phyloP scores from a whole-genome alignment of 352 stramenopile species.

The Pythium phragmitis region DNA sequence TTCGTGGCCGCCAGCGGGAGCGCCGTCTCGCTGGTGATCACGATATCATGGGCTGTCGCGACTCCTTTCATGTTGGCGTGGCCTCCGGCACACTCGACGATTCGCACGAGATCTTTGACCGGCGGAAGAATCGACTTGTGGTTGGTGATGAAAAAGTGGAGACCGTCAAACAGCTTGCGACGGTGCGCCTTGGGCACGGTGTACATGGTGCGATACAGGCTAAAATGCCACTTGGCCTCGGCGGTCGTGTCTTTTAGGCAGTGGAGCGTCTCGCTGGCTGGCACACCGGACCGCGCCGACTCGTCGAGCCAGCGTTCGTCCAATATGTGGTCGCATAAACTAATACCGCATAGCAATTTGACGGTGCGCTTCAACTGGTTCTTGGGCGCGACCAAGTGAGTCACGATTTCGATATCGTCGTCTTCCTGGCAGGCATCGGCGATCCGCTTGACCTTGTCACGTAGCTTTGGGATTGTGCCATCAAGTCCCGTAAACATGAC shows the following conservation, averaged over 20 bases:
- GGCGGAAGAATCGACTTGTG: conserved; percentile 40
- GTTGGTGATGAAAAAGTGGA: conserved; percentile 45
- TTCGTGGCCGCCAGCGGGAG: conserved; percentile 32
- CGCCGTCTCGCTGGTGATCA: conserved; percentile 41
- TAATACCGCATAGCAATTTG: conserved; percentile 60
- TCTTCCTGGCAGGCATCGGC: conserved; percentile 39
- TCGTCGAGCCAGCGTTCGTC: conserved; percentile 50
- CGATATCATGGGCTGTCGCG: conserved; percentile 37
- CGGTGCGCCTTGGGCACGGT: conserved; percentile 26
- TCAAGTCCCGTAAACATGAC: conserved; percentile 61
- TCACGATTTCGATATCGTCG: conserved; percentile 49
- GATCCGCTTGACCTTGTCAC: conserved; percentile 35
- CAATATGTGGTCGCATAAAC: conserved; percentile 48
- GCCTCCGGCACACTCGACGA: conserved; percentile 49
- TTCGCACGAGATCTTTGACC: conserved; percentile 26
- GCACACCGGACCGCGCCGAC: conserved; percentile 29
- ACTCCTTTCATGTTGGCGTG: conserved; percentile 48
- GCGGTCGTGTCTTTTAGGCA: conserved; percentile 44
- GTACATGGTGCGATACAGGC: conserved; percentile 50
- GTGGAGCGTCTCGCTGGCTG: conserved; percentile 30
- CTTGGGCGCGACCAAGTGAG: conserved; percentile 49
- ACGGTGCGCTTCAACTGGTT: conserved; percentile 61
- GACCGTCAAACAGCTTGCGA: conserved; percentile 31
- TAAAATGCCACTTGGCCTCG: conserved; percentile 50
- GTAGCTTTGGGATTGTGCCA: conserved; percentile 29